A percentile compares a stretch with the other conserved stretches of the same genome.
Evolutionary conservation across 2,329 filamentous ascomycete species (phyloP).

Genomic region (Rhinocladiella similis): DNA sequence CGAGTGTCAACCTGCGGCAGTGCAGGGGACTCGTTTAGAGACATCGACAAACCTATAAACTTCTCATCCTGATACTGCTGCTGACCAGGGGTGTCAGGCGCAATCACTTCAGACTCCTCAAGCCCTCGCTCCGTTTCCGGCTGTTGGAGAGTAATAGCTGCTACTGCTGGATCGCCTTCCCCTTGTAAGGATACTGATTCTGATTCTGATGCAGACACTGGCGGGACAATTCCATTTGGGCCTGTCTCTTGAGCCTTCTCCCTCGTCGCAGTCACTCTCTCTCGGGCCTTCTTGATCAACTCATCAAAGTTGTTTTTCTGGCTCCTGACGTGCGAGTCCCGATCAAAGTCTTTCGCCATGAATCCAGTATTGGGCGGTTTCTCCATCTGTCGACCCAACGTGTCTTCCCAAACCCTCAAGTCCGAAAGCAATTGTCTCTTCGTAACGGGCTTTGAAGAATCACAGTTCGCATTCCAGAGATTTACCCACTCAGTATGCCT

Average conservation of each 20-base stretch:
- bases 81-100: no score
- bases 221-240: background rate
- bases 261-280: constrained; percentile 3
- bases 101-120: no score
- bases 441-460: constrained; percentile 70
- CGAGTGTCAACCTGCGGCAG: background rate
- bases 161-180: background rate
- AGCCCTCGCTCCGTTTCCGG: no score
- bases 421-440: constrained; percentile 74
- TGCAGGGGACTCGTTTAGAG: no score
- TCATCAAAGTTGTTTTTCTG: constrained; percentile 76
- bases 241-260: background rate
- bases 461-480: constrained; percentile 95
- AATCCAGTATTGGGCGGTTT: constrained; percentile 45
- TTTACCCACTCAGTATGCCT: constrained; percentile 94
- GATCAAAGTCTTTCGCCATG: constrained; percentile 87
- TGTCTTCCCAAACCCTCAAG: constrained; percentile 82
- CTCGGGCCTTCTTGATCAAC: constrained; percentile 61
- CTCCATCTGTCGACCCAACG: constrained; percentile 60
- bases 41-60: no score
- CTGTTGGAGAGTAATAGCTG: background rate
- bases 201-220: background rate
- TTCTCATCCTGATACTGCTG: no score
- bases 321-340: constrained; percentile 68
- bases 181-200: background rate